phyloP scores from a whole-genome alignment of 768 basidiomycete genomes.

The Naganishia friedmannii region DNA sequence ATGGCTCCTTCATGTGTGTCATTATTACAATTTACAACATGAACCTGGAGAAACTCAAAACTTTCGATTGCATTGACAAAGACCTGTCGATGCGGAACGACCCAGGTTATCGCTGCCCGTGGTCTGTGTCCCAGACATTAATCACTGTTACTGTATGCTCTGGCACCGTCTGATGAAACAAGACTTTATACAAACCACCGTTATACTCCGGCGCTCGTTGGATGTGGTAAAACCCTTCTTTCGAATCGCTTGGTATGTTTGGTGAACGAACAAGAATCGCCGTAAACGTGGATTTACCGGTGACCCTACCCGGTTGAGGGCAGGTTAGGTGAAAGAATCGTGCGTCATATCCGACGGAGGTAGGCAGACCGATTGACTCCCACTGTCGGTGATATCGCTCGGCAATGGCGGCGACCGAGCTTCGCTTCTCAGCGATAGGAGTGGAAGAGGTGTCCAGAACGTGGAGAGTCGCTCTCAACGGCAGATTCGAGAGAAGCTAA shows the following conservation, averaged over 20 bases:
- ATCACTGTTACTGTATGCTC: neutral
- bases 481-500: neutral
- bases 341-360: neutral
- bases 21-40: no score
- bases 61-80: neutral
- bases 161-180: conserved; percentile 1
- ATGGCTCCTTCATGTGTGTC: neutral
- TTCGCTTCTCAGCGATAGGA: neutral
- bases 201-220: conserved; percentile 3
- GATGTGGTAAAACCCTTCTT: neutral
- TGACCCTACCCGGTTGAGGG: neutral
- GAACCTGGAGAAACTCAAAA: no score
- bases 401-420: neutral
- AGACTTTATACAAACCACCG: neutral
- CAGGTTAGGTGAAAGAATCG: neutral
- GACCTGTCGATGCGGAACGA: neutral
- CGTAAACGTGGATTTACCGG: neutral
- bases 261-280: neutral
- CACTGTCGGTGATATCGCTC: neutral
- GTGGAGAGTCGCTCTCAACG: neutral
- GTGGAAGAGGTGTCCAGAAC: neutral
- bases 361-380: neutral
- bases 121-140: neutral
- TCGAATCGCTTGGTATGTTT: neutral
- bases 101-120: neutral